Conservation (phyloP, 306 rosid species). For the Carpinus viminea region DNA sequence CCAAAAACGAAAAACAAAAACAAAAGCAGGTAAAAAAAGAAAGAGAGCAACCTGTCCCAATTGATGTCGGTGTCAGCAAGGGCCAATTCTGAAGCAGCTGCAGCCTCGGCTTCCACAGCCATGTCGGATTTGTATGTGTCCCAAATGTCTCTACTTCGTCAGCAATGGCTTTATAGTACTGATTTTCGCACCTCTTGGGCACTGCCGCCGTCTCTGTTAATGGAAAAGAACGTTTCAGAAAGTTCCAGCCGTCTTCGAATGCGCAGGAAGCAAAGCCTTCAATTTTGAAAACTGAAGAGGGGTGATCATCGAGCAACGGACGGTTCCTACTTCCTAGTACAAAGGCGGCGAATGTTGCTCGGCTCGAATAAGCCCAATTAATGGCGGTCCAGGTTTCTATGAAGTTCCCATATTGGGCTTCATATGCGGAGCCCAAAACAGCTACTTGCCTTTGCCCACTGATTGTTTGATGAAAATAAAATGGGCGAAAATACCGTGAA, state of each 20-base stretch:
- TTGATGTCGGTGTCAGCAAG: slow-evolving; percentile 74
- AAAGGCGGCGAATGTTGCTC: no score
- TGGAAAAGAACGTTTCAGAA: background rate
- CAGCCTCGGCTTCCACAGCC: slow-evolving; percentile 55
- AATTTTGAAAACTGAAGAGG: background rate
- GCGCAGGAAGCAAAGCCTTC: background rate
- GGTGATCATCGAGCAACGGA: no score
- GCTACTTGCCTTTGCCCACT: no score
- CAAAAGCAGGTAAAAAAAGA: background rate
- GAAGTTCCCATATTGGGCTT: no score
- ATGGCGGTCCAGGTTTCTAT: no score
- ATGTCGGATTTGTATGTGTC: background rate
- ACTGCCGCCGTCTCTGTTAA: background rate
- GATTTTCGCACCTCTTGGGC: background rate
- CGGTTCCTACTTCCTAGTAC: no score
- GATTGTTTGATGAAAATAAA: no score
- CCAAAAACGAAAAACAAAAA: no score
- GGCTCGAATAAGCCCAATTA: no score
- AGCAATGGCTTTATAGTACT: background rate
- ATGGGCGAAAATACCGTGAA: no score
- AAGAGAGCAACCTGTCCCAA: slow-evolving; percentile 65
- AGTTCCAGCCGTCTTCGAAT: background rate
- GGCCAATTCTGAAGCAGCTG: slow-evolving; percentile 47
- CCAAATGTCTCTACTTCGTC: background rate
- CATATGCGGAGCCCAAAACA: no score